Base-by-base conservation (phyloP, 441 rosid genomes). In the Euphorbia celastroides region DNA sequence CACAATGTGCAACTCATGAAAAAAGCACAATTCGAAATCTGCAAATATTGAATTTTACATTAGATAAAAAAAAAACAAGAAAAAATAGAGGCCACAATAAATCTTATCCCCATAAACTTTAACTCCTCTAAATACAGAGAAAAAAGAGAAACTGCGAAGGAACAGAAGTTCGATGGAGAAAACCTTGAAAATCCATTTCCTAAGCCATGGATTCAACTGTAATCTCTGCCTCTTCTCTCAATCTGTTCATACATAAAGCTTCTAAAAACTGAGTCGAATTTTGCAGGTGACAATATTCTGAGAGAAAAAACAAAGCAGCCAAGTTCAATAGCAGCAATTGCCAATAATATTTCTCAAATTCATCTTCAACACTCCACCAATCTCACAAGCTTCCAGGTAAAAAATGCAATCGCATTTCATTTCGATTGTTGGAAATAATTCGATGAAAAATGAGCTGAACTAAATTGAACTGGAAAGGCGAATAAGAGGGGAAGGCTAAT, bases 91-190 rank as follows among this genome's bases (percentile, higher is more conserved):
- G 48, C 48, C 48, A 42, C 11, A 42, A 7, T 42, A 42, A 36
- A 42, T 42, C 48, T 9, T 17, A 42, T 42, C 48, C 48, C 5
- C 5, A 42, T 10, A 42, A 42, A 13, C 14, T 42, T 42, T 42
- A 42, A 0, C 4, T 19, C 0, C 1, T 25, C 32, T 20, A 20
- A 8, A 57, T n/a, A 13, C 42, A 67, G 12, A 60, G 0, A 0
- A 41, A 67, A 70, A 67, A 36, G 26, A 73, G 62, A 51, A 63
- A 62, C 57, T 55, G 75, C 12, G 32, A 9, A 5, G 62, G 41
- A 28, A 69, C 28, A 27, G 64, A 42, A 28, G 66, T 70, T 64
- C 80, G 68, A 75, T 77, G 84, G 81, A 75, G 68, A 59, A 57
- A 64, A 46, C 58, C 56, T 48, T 77, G 51, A 68, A 62, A 60